Conservation (phyloP, 345 rosid genomes). For the Viola odorata region DNA sequence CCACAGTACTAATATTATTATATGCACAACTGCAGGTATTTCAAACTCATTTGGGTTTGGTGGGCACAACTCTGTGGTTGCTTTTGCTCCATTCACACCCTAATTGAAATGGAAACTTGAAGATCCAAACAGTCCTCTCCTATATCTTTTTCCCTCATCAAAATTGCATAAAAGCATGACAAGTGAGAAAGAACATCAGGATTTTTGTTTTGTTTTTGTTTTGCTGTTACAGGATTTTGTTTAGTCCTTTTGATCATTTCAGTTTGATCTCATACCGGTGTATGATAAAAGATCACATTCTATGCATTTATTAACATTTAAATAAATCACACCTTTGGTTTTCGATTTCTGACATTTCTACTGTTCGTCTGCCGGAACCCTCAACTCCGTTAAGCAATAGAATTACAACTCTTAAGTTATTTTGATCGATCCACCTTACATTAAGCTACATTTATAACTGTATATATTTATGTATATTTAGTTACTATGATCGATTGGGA, state of each 20-base stretch:
- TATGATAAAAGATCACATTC: background rate
- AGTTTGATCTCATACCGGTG: constrained; percentile 1
- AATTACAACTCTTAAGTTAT: background rate
- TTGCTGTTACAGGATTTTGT: no score
- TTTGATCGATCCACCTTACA: constrained; percentile 11
- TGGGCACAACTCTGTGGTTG: constrained; percentile 65
- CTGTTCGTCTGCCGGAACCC: no score
- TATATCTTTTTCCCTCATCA: background rate
- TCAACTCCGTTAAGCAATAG: no score
- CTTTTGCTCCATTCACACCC: constrained; percentile 49
- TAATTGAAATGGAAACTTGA: constrained; percentile 5
- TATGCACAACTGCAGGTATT: constrained; percentile 32
- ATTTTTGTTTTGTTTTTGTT: no score
- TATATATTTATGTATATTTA: no score
- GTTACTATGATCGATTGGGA: no score
- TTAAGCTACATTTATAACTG: background rate
- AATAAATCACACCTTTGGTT: no score
- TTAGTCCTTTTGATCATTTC: background rate
- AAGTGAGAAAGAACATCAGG: no score
- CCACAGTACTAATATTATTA: no score
- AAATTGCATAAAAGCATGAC: background rate
- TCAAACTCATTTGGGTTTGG: constrained; percentile 66
- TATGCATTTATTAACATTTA: background rate
- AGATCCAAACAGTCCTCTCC: background rate
- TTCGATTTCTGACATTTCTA: no score